phyloP scores from a whole-genome alignment of 345 rosid genomes.

The Garcia nutans region DNA sequence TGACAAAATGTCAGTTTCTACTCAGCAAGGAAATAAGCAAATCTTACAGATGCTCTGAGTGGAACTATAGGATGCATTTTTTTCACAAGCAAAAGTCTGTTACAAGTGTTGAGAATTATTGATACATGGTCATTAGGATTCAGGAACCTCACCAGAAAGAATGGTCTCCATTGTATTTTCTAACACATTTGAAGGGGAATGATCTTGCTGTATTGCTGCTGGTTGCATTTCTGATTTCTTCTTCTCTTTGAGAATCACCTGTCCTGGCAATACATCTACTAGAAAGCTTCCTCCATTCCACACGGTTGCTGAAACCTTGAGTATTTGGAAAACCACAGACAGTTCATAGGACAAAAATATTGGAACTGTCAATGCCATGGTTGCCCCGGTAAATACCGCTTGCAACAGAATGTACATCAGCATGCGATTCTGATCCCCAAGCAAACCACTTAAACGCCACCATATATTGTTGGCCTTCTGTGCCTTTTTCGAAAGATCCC shows the following conservation, averaged over 20 bases:
- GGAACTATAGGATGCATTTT: too few relatives aligned
- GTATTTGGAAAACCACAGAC: slow-evolving; percentile 69
- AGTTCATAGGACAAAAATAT: slow-evolving; percentile 76
- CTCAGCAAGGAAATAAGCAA: neutral
- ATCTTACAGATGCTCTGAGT: too few relatives aligned
- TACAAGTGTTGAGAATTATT: neutral
- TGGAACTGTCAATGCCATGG: slow-evolving; percentile 90
- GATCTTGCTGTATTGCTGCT: slow-evolving; percentile 23
- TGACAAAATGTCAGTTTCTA: too few relatives aligned
- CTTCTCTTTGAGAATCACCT: slow-evolving; percentile 80
- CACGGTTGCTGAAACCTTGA: slow-evolving; percentile 80
- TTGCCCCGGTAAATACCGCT: slow-evolving; percentile 82
- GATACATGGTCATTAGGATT: neutral
- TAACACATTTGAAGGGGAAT: neutral
- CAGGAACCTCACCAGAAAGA: slow-evolving; percentile 3
- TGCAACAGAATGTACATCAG: slow-evolving; percentile 77
- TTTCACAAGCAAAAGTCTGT: too few relatives aligned
- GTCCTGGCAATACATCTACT: slow-evolving; percentile 83
- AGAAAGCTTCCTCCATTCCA: slow-evolving; percentile 97
- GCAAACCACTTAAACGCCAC: slow-evolving; percentile 84
- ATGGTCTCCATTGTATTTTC: slow-evolving; percentile 13
- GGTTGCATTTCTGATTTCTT: slow-evolving; percentile 47
- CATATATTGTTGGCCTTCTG: slow-evolving; percentile 78
- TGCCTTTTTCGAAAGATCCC: slow-evolving; percentile 89
- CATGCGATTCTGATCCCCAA: slow-evolving; percentile 79